Conservation (phyloP, 768 basidiomycete species). For the Wakefieldia striispora region DNA sequence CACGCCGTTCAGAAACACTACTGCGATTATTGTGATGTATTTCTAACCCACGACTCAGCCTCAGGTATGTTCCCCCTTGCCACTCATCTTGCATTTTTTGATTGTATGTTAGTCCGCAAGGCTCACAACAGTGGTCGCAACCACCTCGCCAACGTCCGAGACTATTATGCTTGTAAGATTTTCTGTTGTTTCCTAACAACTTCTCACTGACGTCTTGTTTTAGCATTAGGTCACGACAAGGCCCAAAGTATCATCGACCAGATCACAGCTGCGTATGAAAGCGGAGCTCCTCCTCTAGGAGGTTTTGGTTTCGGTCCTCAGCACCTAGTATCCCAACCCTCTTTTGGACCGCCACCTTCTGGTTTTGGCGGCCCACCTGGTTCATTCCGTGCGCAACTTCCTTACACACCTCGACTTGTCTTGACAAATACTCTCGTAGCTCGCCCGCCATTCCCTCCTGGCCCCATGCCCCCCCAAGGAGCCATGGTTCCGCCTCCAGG, state of each 20-base stretch:
- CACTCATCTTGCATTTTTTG: slow-evolving; percentile 5
- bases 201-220: slow-evolving; percentile 12
- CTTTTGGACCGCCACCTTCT: slow-evolving; percentile 52
- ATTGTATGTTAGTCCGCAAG: slow-evolving; percentile 70
- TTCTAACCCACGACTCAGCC: slow-evolving; percentile 90
- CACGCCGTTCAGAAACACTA: slow-evolving; percentile 71
- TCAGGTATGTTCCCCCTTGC: slow-evolving; percentile 55
- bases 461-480: slow-evolving; percentile 44
- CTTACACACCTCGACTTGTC: neutral
- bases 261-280: slow-evolving; percentile 92
- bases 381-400: slow-evolving; percentile 15
- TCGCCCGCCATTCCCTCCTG: slow-evolving; percentile 72
- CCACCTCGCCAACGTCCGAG: slow-evolving; percentile 92
- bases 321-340: slow-evolving; percentile 58
- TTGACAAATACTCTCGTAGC: slow-evolving; percentile 33
- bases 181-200: neutral
- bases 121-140: slow-evolving; percentile 98
- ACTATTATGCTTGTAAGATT: slow-evolving; percentile 89
- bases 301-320: slow-evolving; percentile 87
- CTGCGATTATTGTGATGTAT: slow-evolving; percentile 93
- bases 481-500: slow-evolving; percentile 53
- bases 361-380: slow-evolving; percentile 51
- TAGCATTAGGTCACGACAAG: slow-evolving; percentile 91
- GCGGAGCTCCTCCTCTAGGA: slow-evolving; percentile 80
- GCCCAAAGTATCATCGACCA: slow-evolving; percentile 98